These are phyloP conservation scores for Parsonsia alboflavescens DNA, from an alignment of 257 asterid genomes.

Conservation along the genomic window DNA sequence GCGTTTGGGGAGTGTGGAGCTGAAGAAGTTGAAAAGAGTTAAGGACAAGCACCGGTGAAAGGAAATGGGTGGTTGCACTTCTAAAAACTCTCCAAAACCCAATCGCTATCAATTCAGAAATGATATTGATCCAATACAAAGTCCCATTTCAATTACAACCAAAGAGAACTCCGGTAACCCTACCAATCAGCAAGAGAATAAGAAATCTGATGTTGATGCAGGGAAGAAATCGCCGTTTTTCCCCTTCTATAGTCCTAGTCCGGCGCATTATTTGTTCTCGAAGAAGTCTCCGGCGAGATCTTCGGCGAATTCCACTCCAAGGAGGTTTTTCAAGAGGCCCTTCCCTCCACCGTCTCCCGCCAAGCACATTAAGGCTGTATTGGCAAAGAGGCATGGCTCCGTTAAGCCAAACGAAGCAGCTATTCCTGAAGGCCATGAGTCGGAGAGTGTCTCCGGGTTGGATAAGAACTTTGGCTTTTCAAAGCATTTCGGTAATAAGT, in stretches of 20 bases:
- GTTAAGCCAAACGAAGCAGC: constrained; percentile 72
- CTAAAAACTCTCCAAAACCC: constrained; percentile 48
- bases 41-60: background rate
- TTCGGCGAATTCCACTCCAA: constrained; percentile 61
- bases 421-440: constrained; percentile 61
- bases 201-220: constrained; percentile 32
- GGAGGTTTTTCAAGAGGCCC: constrained; percentile 69
- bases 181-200: constrained; percentile 23
- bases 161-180: constrained; percentile 21
- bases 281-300: constrained; percentile 90
- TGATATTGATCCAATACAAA: constrained; percentile 12
- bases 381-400: constrained; percentile 82
- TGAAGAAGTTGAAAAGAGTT: background rate
- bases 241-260: constrained; percentile 93
- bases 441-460: constrained; percentile 44
- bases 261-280: constrained; percentile 71
- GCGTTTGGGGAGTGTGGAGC: constrained; percentile 4
- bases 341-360: constrained; percentile 98
- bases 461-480: constrained; percentile 84
- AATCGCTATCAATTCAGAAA: constrained; percentile 6
- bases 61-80: constrained; percentile 65
- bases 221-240: constrained; percentile 77
- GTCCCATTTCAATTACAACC: constrained; percentile 8
- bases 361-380: constrained; percentile 78
- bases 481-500: constrained; percentile 66